phyloP scores from a whole-genome alignment of 345 rosid genomes.

The Rhizophora apiculata region DNA sequence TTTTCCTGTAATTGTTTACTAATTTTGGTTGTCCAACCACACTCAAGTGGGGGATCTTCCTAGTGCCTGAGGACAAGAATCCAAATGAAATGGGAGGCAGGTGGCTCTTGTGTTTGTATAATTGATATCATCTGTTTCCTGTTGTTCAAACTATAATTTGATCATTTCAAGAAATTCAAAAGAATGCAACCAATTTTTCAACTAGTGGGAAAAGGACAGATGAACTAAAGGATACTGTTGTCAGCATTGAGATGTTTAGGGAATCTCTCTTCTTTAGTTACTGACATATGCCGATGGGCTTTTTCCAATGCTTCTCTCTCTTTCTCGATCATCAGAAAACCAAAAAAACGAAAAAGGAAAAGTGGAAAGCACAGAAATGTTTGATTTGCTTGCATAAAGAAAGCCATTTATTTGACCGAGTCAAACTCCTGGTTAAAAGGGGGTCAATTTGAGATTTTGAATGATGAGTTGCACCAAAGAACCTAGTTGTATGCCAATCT shows the following conservation, averaged over 20 bases:
- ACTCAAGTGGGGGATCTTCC: not conserved
- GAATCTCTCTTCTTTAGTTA: conserved; percentile 27
- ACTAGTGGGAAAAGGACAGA: conserved; percentile 22
- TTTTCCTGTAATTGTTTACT: not conserved
- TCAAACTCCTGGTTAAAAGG: not conserved
- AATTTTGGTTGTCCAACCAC: not conserved
- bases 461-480: not conserved
- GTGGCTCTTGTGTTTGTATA: conserved; percentile 1
- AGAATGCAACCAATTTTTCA: not conserved
- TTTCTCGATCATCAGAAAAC: conserved; percentile 17
- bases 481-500: conserved; percentile 2
- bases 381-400: not conserved
- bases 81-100: not conserved
- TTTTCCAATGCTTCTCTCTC: not conserved
- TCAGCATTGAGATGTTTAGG: not conserved
- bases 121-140: not conserved
- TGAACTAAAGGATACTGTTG: conserved; percentile 15
- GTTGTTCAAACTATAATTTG: not conserved
- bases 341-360: no score
- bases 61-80: not conserved
- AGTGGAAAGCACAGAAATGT: not conserved
- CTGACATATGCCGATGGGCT: conserved; percentile 20
- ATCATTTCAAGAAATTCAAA: not conserved
- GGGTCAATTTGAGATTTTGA: no score
- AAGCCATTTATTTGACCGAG: not conserved